Base-by-base conservation (phyloP, 2,329 filamentous ascomycete genomes). In the Purpureocillium lavendulum region DNA sequence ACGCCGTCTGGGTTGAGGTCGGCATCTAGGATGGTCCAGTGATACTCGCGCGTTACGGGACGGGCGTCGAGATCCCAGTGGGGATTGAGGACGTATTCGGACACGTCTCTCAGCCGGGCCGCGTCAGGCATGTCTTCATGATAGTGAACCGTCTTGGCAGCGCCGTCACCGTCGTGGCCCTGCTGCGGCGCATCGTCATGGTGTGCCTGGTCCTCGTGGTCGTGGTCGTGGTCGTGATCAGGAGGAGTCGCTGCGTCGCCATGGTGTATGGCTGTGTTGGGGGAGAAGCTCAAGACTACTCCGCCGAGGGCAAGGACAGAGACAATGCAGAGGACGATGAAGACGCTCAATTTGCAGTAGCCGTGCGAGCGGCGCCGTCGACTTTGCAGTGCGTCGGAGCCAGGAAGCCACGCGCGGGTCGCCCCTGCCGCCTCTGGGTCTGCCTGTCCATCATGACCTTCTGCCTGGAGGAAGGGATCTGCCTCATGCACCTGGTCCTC, bases 1-100 rank as follows among this genome's bases (percentile, higher is more conserved):
- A 78, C 58, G 4, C 74, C 80, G 49, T 84, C 77, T 0, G 80
- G 80, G 39, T 77, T 80, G 32, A 75, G 66, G 0, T 66, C 61
- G 26, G 71, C 71, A 43, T 82, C 75, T 9, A 61, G 54, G 24
- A 85, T 71, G 0, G 63, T 72, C 78, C 79, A 84, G 44, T 70
- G 60, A 49, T 78, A 80, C 45, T 75, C 69, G 48, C 80, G 68
- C 2, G 65, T 67, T 13, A 65, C 67, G 0, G 71, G 66, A 3
- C 64, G 47, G 0, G 72, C 68, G 14, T 62, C 34, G 44, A 69
- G 67, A 42, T 81, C 58, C 81, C 81, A 85, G 2, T 60, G 47
- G 0, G 66, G 52, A 37, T 73, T 63, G 13, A 86, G 63, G 4
- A 78, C 55, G 43, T 85, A 82, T 36, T 80, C 72, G 1, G 61